Percentiles rank a stretch among this genome's conserved stretches.
These are phyloP conservation scores for Wickerhamomyces chaumierensis DNA, from an alignment of 805 yeast species.

Conservation along the genomic window DNA sequence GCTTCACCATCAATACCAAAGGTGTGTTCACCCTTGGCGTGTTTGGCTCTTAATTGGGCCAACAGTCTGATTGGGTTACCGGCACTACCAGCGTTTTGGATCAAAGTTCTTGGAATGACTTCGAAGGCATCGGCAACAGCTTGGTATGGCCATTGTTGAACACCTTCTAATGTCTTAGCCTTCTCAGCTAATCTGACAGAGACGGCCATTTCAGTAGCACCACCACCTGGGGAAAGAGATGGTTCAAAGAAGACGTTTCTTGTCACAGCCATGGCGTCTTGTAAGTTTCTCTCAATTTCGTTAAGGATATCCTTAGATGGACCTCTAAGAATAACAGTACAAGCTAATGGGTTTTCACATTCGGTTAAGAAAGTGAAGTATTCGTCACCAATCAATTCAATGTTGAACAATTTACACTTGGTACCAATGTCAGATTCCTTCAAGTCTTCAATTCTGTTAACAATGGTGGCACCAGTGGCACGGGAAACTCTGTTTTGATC, in stretches of 20 bases:
- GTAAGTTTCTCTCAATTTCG: slow-evolving; percentile 93
- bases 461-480: slow-evolving; percentile 96
- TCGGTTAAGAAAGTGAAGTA: slow-evolving; percentile 79
- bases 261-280: slow-evolving; percentile 97
- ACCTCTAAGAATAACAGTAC: slow-evolving; percentile 87
- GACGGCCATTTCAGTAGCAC: slow-evolving; percentile 99
- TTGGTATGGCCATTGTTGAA: slow-evolving; percentile 97
- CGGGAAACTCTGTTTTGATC: slow-evolving; percentile 95
- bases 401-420: slow-evolving; percentile 81
- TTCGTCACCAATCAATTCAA: slow-evolving; percentile 94
- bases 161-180: slow-evolving; percentile 88
- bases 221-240: slow-evolving; percentile 94
- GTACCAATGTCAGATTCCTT: slow-evolving; percentile 86
- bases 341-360: slow-evolving; percentile 82
- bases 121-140: slow-evolving; percentile 99
- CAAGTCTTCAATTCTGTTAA: slow-evolving; percentile 89
- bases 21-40: slow-evolving; percentile 78
- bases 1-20: slow-evolving; percentile 91
- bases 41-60: slow-evolving; percentile 90
- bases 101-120: slow-evolving; percentile 93
- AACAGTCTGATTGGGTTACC: slow-evolving; percentile 87
- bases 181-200: slow-evolving; percentile 78
- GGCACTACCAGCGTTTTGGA: slow-evolving; percentile 79
- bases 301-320: slow-evolving; percentile 94
- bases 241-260: slow-evolving; percentile 94